Conservation (phyloP, 2,329 filamentous ascomycete species). For the Xylaria sp. region DNA sequence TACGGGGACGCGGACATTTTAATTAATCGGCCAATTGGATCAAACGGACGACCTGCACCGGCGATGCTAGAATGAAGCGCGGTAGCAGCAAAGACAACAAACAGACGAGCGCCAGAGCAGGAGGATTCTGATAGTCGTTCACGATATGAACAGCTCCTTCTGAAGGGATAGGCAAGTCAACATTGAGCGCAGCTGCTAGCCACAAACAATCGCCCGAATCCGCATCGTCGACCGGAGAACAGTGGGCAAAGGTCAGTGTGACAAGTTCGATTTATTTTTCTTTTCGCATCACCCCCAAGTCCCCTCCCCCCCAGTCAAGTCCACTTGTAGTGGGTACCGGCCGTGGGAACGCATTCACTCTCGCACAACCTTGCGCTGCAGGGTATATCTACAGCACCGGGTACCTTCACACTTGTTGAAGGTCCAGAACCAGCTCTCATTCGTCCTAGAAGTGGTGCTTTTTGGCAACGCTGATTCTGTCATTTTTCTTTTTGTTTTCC, state of each 20-base stretch:
- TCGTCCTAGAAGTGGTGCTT: constrained; percentile 24
- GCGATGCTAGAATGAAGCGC: constrained; percentile 41
- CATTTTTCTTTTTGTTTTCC: constrained; percentile 22
- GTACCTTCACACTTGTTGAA: constrained; percentile 25
- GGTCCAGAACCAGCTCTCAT: constrained; percentile 19
- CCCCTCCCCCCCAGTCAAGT: constrained; percentile 19
- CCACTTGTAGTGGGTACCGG: constrained; percentile 30
- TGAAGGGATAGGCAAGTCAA: constrained; percentile 19
- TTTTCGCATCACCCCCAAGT: constrained; percentile 10
- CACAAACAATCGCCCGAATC: constrained; percentile 27
- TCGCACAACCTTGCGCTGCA: constrained; percentile 33
- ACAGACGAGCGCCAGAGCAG: constrained; percentile 29
- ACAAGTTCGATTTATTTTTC: constrained; percentile 29
- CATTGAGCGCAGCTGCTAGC: constrained; percentile 22
- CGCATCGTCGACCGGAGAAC: constrained; percentile 20
- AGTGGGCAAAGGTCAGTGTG: constrained; percentile 34
- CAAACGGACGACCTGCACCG: constrained; percentile 41
- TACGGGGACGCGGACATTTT: constrained; percentile 43
- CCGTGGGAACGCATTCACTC: constrained; percentile 27
- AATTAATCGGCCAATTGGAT: constrained; percentile 48
- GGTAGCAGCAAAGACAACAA: constrained; percentile 41
- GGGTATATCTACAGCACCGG: constrained; percentile 32
- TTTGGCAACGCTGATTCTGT: constrained; percentile 25
- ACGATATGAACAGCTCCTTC: constrained; percentile 16
- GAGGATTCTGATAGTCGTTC: constrained; percentile 30